A percentile compares a stretch with the other conserved stretches of the same genome.
phyloP scores from a whole-genome alignment of 2,329 filamentous ascomycete species.

The Penicillium sp. region DNA sequence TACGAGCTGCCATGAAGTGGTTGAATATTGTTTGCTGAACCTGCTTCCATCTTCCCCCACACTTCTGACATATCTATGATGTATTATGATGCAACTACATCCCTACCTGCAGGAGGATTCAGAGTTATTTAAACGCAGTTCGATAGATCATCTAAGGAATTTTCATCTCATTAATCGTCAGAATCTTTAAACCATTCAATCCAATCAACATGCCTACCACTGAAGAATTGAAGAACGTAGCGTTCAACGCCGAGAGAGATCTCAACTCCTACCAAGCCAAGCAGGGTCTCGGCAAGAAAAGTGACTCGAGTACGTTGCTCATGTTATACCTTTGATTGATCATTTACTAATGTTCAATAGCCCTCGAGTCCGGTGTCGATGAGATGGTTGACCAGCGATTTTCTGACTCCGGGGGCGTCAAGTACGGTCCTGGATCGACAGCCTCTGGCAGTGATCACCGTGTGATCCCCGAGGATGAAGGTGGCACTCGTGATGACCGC shows the following conservation, averaged over 20 bases:
- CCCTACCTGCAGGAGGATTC: not conserved
- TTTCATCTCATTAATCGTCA: not conserved
- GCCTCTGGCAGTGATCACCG: slow-evolving; percentile 39
- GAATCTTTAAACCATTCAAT: not conserved
- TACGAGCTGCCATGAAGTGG: slow-evolving; percentile 7
- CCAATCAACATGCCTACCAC: slow-evolving; percentile 21
- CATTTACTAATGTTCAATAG: slow-evolving; percentile 20
- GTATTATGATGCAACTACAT: slow-evolving; percentile 32
- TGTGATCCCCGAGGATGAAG: slow-evolving; percentile 42
- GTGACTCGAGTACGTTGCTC: slow-evolving; percentile 37
- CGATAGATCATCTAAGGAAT: not conserved
- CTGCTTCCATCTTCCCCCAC: not conserved
- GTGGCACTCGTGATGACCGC: slow-evolving; percentile 38
- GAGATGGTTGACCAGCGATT: slow-evolving; percentile 40
- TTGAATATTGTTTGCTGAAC: not conserved
- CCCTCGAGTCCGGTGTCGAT: slow-evolving; percentile 43
- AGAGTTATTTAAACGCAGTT: slow-evolving; percentile 7
- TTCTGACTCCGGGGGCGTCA: slow-evolving; percentile 32
- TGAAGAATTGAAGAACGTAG: slow-evolving; percentile 29
- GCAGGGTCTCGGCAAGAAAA: slow-evolving; percentile 38
- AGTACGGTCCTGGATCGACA: slow-evolving; percentile 36
- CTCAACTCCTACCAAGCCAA: slow-evolving; percentile 42
- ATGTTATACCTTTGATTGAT: not conserved
- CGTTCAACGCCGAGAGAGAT: slow-evolving; percentile 37
- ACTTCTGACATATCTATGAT: slow-evolving; percentile 36